Evolutionary conservation across 2,329 filamentous ascomycete species (phyloP), one percentile per base, ranked within the genome.

Genomic region (Ceratocystis destructans): DNA sequence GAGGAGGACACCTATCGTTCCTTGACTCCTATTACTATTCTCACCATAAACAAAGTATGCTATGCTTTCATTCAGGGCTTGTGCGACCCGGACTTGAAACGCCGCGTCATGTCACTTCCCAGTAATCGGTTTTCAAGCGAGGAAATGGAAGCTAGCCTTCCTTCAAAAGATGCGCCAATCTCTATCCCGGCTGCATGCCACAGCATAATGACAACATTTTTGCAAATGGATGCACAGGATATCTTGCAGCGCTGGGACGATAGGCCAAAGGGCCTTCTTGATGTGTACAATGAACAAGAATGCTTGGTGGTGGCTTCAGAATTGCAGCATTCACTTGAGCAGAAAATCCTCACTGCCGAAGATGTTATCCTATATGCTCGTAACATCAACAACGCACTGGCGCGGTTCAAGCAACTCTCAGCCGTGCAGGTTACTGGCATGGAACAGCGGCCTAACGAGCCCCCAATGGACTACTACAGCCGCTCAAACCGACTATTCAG

Each of bases 401-500:
- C 67, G 20, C 61, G 64, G 8, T 68, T 68, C 44, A 68, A 68
- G n/a, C 67, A 68, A 20, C 64, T 68, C n/a, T 61, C 67, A 3
- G 37, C 64, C 25, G 64, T 68, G 15, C 67, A 68, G 45, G 67
- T 63, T 20, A 62, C 65, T 15, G 63, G 64, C 7, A 59, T 68
- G 61, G 67, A 68, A 50, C 67, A 68, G 50, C 50, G 67, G 41
- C 53, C 61, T 8, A 68, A 66, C 37, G 67, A 68, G 61, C 53
- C 25, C 15, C 48, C 67, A 20, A 61, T 57, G 55, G 67, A 68
- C 20, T 68, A 68, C 70, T 75, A 79, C 69, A 69, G 70, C 15
- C 79, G 83, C 68, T 74, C 77, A 1, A 69, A 61, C 12, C 67
- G 65, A 4, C 70, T 76, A 7, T 64, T 71, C 5, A 66, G 72